A percentile compares a stretch with the other conserved stretches of the same genome.
Conservation (phyloP, 73 alveolate genomes). For the Symbiodinium pilosum region DNA sequence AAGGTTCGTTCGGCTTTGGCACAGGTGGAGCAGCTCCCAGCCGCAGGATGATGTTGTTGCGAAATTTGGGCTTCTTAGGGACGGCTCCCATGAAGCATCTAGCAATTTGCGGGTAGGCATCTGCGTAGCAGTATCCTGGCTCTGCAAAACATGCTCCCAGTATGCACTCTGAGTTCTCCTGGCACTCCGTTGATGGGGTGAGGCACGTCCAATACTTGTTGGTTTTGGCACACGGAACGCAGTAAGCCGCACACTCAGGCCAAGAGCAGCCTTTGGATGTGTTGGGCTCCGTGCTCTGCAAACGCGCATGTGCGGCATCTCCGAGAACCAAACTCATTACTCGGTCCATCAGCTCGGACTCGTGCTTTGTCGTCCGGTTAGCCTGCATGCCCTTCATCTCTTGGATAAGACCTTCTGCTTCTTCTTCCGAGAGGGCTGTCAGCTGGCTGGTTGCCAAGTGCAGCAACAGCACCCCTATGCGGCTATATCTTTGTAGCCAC, state of each 20-base stretch:
- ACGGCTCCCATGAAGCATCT: constrained; percentile 62
- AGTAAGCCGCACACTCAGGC: constrained; percentile 57
- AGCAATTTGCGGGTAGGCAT: constrained; percentile 54
- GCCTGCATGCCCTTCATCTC: not conserved
- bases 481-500: constrained; percentile 1
- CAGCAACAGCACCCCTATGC: not conserved
- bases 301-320: constrained; percentile 42
- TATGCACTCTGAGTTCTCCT: constrained; percentile 76
- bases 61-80: not conserved
- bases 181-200: constrained; percentile 6
- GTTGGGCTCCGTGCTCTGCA: not conserved
- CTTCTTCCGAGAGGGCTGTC: not conserved
- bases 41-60: constrained; percentile 48
- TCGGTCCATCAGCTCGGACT: not conserved
- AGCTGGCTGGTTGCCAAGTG: not conserved
- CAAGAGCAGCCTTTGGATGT: constrained; percentile 56
- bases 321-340: constrained; percentile 27
- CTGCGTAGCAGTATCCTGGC: constrained; percentile 88
- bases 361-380: not conserved
- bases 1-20: constrained; percentile 1
- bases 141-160: constrained; percentile 83
- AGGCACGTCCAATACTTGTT: constrained; percentile 87
- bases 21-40: constrained; percentile 73
- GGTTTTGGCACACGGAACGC: constrained; percentile 88
- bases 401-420: not conserved